These are phyloP conservation scores for Phylloboletellus chloephorus DNA, from an alignment of 1,284 basidiomycete species.

Conservation along the genomic window DNA sequence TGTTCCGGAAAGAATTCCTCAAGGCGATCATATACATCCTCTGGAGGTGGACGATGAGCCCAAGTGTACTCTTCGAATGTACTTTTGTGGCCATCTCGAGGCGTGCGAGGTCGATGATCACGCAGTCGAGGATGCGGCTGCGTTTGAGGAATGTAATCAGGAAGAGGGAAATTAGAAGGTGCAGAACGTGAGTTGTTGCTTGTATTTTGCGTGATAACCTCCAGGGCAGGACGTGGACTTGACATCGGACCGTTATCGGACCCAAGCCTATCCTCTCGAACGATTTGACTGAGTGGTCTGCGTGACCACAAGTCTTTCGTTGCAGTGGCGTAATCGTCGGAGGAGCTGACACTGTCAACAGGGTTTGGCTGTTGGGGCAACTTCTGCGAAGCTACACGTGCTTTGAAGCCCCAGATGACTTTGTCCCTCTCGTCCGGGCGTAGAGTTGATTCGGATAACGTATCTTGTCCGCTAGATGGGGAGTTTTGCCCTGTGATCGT, in stretches of 20 bases:
- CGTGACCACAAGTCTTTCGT: conserved; percentile 31
- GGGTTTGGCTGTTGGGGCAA: conserved; percentile 16
- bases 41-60: conserved; percentile 88
- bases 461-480: conserved; percentile 30
- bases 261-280: conserved; percentile 19
- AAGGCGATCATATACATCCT: conserved; percentile 90
- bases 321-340: conserved; percentile 30
- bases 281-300: conserved; percentile 28
- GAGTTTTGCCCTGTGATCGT: conserved; percentile 26
- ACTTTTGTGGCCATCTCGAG: conserved; percentile 37
- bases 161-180: conserved; percentile 16
- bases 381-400: conserved; percentile 18
- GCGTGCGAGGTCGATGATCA: conserved; percentile 19
- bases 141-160: conserved; percentile 19
- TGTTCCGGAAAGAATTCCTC: conserved; percentile 96
- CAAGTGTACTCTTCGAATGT: conserved; percentile 69
- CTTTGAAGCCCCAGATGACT: conserved; percentile 29
- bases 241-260: conserved; percentile 13
- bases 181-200: conserved; percentile 15
- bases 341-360: conserved; percentile 22
- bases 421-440: conserved; percentile 31
- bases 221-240: conserved; percentile 28
- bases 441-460: conserved; percentile 29
- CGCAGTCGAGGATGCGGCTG: conserved; percentile 21
- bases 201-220: conserved; percentile 29